Percentiles rank a stretch among this genome's conserved stretches.
Conservation (phyloP, 176 grass and related monocot species). For the Poa pratensis region DNA sequence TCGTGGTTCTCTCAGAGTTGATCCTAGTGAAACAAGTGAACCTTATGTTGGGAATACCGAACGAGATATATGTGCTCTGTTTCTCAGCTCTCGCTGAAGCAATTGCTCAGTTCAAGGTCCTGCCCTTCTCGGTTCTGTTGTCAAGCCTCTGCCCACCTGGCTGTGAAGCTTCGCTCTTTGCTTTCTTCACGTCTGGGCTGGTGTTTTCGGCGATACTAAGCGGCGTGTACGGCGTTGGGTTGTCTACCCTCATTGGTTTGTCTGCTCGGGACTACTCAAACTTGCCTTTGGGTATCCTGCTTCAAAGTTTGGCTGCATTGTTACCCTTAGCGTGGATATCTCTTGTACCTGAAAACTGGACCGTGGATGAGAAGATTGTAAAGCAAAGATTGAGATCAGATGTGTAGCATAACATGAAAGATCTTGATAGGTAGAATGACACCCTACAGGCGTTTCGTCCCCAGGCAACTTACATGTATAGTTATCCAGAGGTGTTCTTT, state of each 20-base stretch:
- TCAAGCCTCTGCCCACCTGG: constrained; percentile 71
- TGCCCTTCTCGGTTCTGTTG: constrained; percentile 77
- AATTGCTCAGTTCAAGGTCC: constrained; percentile 86
- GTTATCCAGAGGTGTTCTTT: constrained; percentile 27
- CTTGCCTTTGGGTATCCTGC: constrained; percentile 68
- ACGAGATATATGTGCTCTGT: constrained; percentile 68
- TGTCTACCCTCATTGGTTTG: constrained; percentile 71
- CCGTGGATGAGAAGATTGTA: constrained; percentile 42
- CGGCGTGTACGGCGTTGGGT: constrained; percentile 67
- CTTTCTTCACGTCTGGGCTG: constrained; percentile 80
- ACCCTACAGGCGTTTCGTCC: not conserved
- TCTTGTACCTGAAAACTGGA: constrained; percentile 57
- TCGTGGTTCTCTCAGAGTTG: constrained; percentile 71
- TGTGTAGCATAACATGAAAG: constrained; percentile 4
- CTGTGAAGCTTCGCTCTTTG: constrained; percentile 83
- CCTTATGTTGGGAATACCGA: constrained; percentile 72
- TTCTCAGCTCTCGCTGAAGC: constrained; percentile 84
- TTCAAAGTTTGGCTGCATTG: constrained; percentile 78
- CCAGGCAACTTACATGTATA: constrained; percentile 33
- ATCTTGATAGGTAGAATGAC: constrained; percentile 37
- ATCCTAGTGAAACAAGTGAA: constrained; percentile 83
- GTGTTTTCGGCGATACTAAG: constrained; percentile 79
- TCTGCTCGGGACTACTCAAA: constrained; percentile 64
- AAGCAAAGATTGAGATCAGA: constrained; percentile 36
- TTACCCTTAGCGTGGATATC: constrained; percentile 81